These are phyloP conservation scores for Coemansia nantahalensis DNA, from an alignment of 192 early-diverging fungal species.

Conservation along the genomic window DNA sequence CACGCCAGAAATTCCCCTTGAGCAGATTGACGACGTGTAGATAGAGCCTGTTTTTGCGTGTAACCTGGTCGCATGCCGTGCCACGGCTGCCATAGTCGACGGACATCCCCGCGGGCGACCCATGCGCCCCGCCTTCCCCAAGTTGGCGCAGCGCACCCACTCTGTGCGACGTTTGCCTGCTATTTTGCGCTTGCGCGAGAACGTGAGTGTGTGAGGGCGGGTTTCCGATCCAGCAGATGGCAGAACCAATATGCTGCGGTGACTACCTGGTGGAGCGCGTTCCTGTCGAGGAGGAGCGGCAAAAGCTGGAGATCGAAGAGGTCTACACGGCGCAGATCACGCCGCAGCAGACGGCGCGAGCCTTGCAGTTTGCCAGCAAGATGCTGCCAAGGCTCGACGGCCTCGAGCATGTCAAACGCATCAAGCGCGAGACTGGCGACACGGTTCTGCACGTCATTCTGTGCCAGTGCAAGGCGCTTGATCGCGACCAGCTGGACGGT, in stretches of 20 bases:
- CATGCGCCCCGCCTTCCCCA: no score
- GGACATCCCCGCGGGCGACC: no score
- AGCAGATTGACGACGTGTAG: background rate
- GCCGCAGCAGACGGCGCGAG: slow-evolving; percentile 11
- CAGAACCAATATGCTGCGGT: background rate
- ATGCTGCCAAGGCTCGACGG: slow-evolving; percentile 21
- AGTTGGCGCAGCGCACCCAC: no score
- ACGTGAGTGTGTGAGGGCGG: no score
- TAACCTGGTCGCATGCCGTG: no score
- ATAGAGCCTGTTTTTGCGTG: no score
- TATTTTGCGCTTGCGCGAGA: no score
- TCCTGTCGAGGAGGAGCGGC: slow-evolving; percentile 28
- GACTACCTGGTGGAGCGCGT: slow-evolving; percentile 20
- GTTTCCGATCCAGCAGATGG: background rate
- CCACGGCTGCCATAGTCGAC: no score
- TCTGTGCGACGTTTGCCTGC: no score
- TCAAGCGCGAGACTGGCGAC: slow-evolving; percentile 8
- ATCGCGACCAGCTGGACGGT: slow-evolving; percentile 1
- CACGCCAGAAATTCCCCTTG: slow-evolving; percentile 4
- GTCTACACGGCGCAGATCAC: slow-evolving; percentile 22
- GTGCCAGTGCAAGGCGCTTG: slow-evolving; percentile 28
- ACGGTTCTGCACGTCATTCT: slow-evolving; percentile 23
- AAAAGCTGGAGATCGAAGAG: slow-evolving; percentile 29
- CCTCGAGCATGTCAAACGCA: slow-evolving; percentile 46
- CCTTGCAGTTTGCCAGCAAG: slow-evolving; percentile 21